phyloP scores from a whole-genome alignment of 1,284 basidiomycete species.

The Austroboletus niveus region DNA sequence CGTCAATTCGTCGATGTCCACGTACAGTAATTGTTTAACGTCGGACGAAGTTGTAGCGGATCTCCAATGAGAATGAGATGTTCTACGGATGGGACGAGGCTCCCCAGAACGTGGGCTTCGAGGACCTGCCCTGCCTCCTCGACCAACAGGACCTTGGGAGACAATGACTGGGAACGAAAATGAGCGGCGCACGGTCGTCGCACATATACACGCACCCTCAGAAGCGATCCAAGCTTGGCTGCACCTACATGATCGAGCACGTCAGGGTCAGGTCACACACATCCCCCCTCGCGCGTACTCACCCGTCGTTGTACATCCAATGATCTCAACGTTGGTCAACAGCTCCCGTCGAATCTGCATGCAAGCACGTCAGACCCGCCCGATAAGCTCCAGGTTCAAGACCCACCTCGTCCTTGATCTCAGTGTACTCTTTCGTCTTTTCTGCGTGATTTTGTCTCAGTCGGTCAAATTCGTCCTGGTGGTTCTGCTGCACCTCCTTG shows the following conservation, averaged over 20 bases:
- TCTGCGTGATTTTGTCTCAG: constrained; percentile 34
- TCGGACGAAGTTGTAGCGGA: constrained; percentile 68
- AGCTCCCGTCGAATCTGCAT: constrained; percentile 37
- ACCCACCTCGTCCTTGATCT: constrained; percentile 39
- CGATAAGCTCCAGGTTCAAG: constrained; percentile 1
- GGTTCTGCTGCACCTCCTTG: constrained; percentile 28
- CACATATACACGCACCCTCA: constrained; percentile 42
- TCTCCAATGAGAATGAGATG: constrained; percentile 72
- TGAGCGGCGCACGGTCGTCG: too few relatives aligned
- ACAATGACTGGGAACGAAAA: constrained; percentile 40
- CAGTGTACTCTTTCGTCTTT: constrained; percentile 30
- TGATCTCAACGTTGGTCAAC: constrained; percentile 53
- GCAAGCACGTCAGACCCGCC: too few relatives aligned
- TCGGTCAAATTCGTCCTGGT: constrained; percentile 37
- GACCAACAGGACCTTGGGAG: constrained; percentile 55
- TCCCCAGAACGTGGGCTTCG: constrained; percentile 67
- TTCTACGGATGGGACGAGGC: constrained; percentile 58
- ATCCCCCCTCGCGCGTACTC: not conserved
- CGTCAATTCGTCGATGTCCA: not conserved
- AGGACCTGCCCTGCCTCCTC: constrained; percentile 79
- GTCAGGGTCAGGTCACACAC: not conserved
- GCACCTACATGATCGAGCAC: constrained; percentile 44
- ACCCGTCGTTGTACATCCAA: constrained; percentile 74
- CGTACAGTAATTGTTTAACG: constrained; percentile 61
- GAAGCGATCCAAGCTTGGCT: constrained; percentile 56